Conservation (phyloP, 2,329 filamentous ascomycete genomes). For the Colletotrichum cuscutae region DNA sequence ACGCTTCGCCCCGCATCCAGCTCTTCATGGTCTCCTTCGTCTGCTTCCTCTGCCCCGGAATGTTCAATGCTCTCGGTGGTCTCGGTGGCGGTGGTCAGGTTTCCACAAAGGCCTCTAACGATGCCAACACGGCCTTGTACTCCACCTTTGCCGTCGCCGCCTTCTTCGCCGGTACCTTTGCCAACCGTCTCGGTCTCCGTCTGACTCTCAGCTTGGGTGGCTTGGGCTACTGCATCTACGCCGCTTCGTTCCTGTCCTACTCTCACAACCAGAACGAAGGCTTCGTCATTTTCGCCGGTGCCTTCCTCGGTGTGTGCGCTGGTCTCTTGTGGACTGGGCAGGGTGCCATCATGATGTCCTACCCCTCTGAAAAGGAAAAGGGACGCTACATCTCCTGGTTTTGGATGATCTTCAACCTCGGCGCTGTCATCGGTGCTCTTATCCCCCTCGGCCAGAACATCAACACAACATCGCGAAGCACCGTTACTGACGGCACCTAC, state of each 20-base stretch:
- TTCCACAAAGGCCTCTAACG: slow-evolving; percentile 66
- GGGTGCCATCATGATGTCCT: slow-evolving; percentile 90
- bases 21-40: slow-evolving; percentile 71
- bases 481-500: slow-evolving; percentile 83
- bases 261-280: slow-evolving; percentile 74
- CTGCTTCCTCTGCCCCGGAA: slow-evolving; percentile 74
- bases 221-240: slow-evolving; percentile 81
- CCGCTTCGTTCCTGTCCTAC: slow-evolving; percentile 76
- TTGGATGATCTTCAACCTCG: slow-evolving; percentile 95
- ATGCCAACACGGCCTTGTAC: slow-evolving; percentile 78
- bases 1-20: slow-evolving; percentile 79
- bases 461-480: slow-evolving; percentile 57
- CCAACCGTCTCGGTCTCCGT: slow-evolving; percentile 79
- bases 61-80: slow-evolving; percentile 76
- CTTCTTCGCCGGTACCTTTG: slow-evolving; percentile 80
- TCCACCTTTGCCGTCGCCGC: slow-evolving; percentile 75
- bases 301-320: slow-evolving; percentile 80
- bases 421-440: slow-evolving; percentile 85
- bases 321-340: slow-evolving; percentile 86
- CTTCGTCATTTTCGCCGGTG: slow-evolving; percentile 82
- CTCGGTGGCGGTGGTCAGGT: slow-evolving; percentile 73
- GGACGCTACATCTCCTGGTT: slow-evolving; percentile 91
- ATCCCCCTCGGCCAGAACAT: slow-evolving; percentile 82
- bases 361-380: slow-evolving; percentile 83
- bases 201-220: slow-evolving; percentile 77